A percentile compares a stretch with the other conserved stretches of the same genome.
Conservation (phyloP, 1,139 yeast genomes). For the Waltiozyma sp. region DNA sequence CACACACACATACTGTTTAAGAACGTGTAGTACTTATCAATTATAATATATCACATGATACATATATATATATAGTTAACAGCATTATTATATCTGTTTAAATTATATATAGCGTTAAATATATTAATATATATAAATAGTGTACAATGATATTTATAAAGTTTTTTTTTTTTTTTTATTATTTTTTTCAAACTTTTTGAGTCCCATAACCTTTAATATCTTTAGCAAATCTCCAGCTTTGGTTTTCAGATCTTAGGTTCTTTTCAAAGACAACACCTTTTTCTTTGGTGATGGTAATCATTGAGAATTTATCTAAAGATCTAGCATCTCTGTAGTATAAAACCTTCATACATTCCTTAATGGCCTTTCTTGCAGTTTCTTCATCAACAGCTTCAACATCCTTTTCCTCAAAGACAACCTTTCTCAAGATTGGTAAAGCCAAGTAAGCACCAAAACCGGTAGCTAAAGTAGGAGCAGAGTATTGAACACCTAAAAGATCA, state of each 20-base stretch:
- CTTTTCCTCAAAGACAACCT: slow-evolving; percentile 67
- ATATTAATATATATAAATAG: background rate
- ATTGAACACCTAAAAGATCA: slow-evolving; percentile 86
- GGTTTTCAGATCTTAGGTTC: slow-evolving; percentile 48
- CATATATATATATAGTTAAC: too few relatives aligned
- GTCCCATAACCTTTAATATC: slow-evolving; percentile 88
- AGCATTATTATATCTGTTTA: too few relatives aligned
- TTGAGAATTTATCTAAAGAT: slow-evolving; percentile 72
- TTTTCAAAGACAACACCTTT: slow-evolving; percentile 55
- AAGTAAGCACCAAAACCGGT: slow-evolving; percentile 96
- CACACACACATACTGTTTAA: too few relatives aligned
- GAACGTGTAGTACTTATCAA: too few relatives aligned
- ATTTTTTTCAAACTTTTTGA: slow-evolving; percentile 26
- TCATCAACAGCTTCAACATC: slow-evolving; percentile 59
- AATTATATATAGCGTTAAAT: too few relatives aligned
- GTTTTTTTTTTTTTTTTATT: background rate
- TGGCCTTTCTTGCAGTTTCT: slow-evolving; percentile 61
- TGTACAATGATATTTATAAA: background rate
- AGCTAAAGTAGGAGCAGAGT: slow-evolving; percentile 79
- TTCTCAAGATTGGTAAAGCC: slow-evolving; percentile 86
- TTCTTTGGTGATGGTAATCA: slow-evolving; percentile 63
- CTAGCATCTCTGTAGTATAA: slow-evolving; percentile 95
- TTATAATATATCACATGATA: too few relatives aligned
- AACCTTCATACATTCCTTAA: slow-evolving; percentile 87
- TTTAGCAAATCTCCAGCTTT: slow-evolving; percentile 89